phyloP scores from a whole-genome alignment of 768 basidiomycete species.

The Naganishia randhawae region DNA sequence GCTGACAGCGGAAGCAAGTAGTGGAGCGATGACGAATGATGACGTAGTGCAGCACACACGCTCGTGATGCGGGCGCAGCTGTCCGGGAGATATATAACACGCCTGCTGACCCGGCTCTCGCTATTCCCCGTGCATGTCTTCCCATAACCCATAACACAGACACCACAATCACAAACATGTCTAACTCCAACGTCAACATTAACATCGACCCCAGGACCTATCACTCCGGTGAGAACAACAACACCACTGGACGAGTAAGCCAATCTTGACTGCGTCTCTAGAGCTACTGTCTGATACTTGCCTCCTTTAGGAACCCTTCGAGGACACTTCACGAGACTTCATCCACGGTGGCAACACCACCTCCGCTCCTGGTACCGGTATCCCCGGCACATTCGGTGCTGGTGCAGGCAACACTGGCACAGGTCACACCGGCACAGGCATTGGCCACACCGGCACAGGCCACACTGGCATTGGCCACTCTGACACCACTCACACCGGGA shows the following conservation, averaged over 20 bases:
- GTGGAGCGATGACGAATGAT: conserved; percentile 1
- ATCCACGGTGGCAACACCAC: neutral
- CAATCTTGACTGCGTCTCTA: neutral
- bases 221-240: conserved; percentile 22
- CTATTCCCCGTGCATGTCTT: neutral
- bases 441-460: conserved; percentile 3
- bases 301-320: conserved; percentile 26
- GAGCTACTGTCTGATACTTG: neutral
- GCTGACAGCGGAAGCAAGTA: neutral
- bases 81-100: neutral
- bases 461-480: neutral
- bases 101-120: neutral
- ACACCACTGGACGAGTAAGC: conserved; percentile 19
- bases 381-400: conserved; percentile 16
- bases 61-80: neutral
- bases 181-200: conserved; percentile 1
- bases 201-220: conserved; percentile 10
- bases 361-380: neutral
- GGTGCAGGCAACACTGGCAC: neutral
- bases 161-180: conserved; percentile 15
- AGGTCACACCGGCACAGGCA: neutral
- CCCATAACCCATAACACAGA: conserved; percentile 3
- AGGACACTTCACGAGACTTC: conserved; percentile 26
- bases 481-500: neutral
- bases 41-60: neutral